Percentiles rank a stretch among this genome's conserved stretches.
Conservation (phyloP, 495 filamentous ascomycete genomes). For the Hyaloscypha bicolor region DNA sequence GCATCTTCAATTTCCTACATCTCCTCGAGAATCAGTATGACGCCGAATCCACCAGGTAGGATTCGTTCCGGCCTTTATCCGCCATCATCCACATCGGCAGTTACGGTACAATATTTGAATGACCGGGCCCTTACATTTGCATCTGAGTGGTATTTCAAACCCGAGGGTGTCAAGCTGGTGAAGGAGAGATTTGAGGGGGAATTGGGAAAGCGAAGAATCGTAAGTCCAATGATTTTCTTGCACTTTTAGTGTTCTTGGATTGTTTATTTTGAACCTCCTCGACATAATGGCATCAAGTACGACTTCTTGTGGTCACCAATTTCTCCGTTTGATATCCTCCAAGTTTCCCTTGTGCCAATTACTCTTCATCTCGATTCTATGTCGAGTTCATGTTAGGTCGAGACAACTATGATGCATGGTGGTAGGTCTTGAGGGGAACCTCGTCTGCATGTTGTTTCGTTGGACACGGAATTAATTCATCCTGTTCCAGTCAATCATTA, state of each 20-base stretch:
- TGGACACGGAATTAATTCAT: no score
- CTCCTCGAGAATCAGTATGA: background rate
- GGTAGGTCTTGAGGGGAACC: no score
- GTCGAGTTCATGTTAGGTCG: no score
- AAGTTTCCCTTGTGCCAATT: no score
- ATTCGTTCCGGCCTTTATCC: background rate
- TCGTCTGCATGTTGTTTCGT: no score
- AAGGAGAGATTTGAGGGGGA: constrained; percentile 10
- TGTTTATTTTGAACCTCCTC: no score
- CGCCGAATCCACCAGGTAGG: background rate
- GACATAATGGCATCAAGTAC: no score
- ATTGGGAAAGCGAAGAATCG: background rate
- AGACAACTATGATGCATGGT: no score
- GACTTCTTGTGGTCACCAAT: no score
- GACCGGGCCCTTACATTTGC: constrained; percentile 35
- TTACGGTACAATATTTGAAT: background rate
- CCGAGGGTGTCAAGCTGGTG: constrained; percentile 31
- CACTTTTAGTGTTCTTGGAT: background rate
- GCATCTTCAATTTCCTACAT: background rate
- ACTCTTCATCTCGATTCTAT: no score
- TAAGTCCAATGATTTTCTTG: background rate
- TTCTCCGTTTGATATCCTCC: no score
- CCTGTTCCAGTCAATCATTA: no score
- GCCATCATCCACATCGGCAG: background rate
- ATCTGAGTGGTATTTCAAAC: constrained; percentile 38